Evolutionary conservation across 1,139 yeast species (phyloP).

Genomic region (Geotrichum klebahnii): DNA sequence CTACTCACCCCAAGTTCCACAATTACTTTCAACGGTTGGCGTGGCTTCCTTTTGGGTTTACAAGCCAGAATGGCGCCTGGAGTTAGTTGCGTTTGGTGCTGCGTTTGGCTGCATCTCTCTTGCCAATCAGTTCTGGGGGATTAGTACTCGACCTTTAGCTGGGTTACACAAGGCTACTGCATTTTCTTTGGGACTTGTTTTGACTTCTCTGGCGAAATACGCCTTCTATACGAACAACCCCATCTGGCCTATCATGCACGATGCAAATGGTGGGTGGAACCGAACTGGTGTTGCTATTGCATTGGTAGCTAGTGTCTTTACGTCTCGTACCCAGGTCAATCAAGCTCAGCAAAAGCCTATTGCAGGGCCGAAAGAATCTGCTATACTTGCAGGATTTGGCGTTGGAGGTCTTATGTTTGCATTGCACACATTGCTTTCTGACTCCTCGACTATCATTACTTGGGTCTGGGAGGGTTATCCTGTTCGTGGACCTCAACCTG

Average conservation of each 20-base stretch:
- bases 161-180: conserved; percentile 56
- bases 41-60: conserved; percentile 68
- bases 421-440: conserved; percentile 70
- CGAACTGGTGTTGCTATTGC: conserved; percentile 66
- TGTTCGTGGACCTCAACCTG: conserved; percentile 77
- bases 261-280: conserved; percentile 81
- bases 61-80: conserved; percentile 65
- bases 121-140: conserved; percentile 54
- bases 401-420: conserved; percentile 74
- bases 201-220: conserved; percentile 71
- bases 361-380: conserved; percentile 33
- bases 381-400: conserved; percentile 58
- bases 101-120: conserved; percentile 61
- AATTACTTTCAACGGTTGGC: conserved; percentile 61
- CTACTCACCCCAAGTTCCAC: conserved; percentile 47
- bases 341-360: conserved; percentile 28
- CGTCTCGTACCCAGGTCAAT: conserved; percentile 42
- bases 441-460: conserved; percentile 74
- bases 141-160: conserved; percentile 45
- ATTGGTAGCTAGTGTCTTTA: conserved; percentile 54
- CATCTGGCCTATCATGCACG: conserved; percentile 91
- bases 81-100: conserved; percentile 63
- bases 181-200: conserved; percentile 65
- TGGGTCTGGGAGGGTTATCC: conserved; percentile 98
- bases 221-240: conserved; percentile 84